These are phyloP conservation scores for Thielaviopsis euricoi DNA, from an alignment of 2,329 filamentous ascomycete species.

Conservation along the genomic window DNA sequence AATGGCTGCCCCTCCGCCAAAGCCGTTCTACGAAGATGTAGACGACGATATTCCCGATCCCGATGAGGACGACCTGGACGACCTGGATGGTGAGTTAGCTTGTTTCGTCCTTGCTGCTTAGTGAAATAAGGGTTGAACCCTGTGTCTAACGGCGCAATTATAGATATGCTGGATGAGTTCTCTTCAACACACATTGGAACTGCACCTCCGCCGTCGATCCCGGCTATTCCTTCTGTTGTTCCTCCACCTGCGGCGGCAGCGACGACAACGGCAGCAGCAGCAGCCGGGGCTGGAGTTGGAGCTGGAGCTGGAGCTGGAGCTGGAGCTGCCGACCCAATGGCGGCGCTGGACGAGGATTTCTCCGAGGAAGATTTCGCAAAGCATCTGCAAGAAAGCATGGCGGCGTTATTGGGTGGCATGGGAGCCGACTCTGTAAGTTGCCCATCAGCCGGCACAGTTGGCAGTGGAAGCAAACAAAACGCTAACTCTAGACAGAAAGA, in stretches of 20 bases:
- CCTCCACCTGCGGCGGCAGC: slow-evolving; percentile 19
- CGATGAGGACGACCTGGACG: slow-evolving; percentile 82
- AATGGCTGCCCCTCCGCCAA: slow-evolving; percentile 9
- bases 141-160: slow-evolving; percentile 8
- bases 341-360: slow-evolving; percentile 6
- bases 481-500: slow-evolving; percentile 6
- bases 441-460: background rate
- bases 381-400: slow-evolving; percentile 11
- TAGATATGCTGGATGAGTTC: slow-evolving; percentile 90
- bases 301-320: background rate
- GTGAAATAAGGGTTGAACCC: background rate
- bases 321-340: background rate
- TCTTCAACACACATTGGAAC: slow-evolving; percentile 29
- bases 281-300: background rate
- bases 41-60: slow-evolving; percentile 59
- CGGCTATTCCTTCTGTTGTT: slow-evolving; percentile 26
- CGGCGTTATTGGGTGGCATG: slow-evolving; percentile 8
- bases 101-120: slow-evolving; percentile 2
- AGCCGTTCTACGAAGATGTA: slow-evolving; percentile 15
- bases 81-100: slow-evolving; percentile 56
- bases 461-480: background rate
- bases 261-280: slow-evolving; percentile 22
- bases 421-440: slow-evolving; percentile 9
- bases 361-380: slow-evolving; percentile 11
- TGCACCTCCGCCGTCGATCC: background rate